Percentiles rank a stretch among this genome's conserved stretches.
phyloP scores from a whole-genome alignment of 78 protist species.

The Chrysochromulina parva region DNA sequence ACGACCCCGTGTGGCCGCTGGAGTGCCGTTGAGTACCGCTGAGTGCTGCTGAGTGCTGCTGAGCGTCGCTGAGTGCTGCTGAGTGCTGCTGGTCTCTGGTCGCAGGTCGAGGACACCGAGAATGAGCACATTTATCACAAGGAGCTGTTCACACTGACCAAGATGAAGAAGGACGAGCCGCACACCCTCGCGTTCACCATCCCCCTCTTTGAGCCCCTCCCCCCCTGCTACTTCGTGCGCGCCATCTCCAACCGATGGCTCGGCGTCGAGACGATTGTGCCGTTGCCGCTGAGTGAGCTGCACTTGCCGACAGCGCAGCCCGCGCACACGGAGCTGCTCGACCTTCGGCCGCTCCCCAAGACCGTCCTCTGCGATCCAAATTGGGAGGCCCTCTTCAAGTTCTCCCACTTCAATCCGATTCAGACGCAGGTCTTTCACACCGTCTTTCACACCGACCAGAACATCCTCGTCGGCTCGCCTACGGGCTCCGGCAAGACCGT shows the following conservation, averaged over 20 bases:
- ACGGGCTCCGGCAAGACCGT: constrained; percentile 98
- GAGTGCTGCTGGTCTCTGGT: neutral
- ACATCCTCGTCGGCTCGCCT: constrained; percentile 97
- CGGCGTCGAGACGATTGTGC: constrained; percentile 68
- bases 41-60: too few species aligned
- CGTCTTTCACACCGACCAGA: constrained; percentile 90
- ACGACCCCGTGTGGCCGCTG: too few species aligned
- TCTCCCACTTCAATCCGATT: constrained; percentile 96
- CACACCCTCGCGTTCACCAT: constrained; percentile 17
- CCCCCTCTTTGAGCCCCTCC: constrained; percentile 81
- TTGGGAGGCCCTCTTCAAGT: constrained; percentile 69
- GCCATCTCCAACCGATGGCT: constrained; percentile 91
- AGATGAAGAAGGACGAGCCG: constrained; percentile 4
- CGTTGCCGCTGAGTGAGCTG: constrained; percentile 78
- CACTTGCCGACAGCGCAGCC: constrained; percentile 83
- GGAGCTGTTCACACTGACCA: neutral
- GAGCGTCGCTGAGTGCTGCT: too few species aligned
- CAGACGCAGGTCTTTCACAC: constrained; percentile 88
- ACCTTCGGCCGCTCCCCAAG: constrained; percentile 89
- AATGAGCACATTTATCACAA: constrained; percentile 82
- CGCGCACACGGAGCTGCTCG: constrained; percentile 91
- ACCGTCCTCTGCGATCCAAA: constrained; percentile 59
- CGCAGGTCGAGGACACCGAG: constrained; percentile 55
- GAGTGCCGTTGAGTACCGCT: too few species aligned
- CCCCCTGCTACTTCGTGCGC: constrained; percentile 84